These are phyloP conservation scores for Pugionium dolabratum DNA, from an alignment of 345 rosid species.

Conservation along the genomic window DNA sequence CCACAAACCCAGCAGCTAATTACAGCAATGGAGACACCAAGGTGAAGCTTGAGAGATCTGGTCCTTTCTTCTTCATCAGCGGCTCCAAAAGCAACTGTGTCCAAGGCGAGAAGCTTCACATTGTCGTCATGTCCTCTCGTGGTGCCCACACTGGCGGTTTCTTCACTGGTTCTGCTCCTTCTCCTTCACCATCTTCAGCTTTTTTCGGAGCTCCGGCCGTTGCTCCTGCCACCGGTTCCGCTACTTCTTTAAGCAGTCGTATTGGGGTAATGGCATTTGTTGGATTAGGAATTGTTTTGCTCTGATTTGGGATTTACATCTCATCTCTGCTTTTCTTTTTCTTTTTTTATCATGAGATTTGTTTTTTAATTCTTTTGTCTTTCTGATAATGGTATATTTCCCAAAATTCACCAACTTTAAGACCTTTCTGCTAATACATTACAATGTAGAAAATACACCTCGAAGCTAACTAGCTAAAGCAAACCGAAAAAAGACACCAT, in stretches of 20 bases:
- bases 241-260: constrained; percentile 7
- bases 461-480: constrained; percentile 5
- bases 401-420: background rate
- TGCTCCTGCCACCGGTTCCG: constrained; percentile 34
- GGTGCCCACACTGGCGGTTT: constrained; percentile 38
- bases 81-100: constrained; percentile 43
- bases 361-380: constrained; percentile 8
- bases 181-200: constrained; percentile 39
- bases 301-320: background rate
- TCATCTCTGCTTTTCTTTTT: background rate
- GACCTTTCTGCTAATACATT: constrained; percentile 22
- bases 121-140: constrained; percentile 37
- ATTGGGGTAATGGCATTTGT: constrained; percentile 25
- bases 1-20: constrained; percentile 35
- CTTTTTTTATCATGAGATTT: constrained; percentile 7
- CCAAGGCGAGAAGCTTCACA: constrained; percentile 40
- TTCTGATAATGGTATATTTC: background rate
- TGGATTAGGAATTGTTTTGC: constrained; percentile 27
- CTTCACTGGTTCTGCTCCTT: constrained; percentile 38
- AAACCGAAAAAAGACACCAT: background rate
- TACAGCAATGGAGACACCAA: constrained; percentile 40
- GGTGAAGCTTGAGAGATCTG: constrained; percentile 41
- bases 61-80: constrained; percentile 43
- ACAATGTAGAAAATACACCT: constrained; percentile 27
- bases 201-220: constrained; percentile 21